These are phyloP conservation scores for Amphibolis antarctica DNA, from an alignment of 106 monocot genomes.

Conservation along the genomic window DNA sequence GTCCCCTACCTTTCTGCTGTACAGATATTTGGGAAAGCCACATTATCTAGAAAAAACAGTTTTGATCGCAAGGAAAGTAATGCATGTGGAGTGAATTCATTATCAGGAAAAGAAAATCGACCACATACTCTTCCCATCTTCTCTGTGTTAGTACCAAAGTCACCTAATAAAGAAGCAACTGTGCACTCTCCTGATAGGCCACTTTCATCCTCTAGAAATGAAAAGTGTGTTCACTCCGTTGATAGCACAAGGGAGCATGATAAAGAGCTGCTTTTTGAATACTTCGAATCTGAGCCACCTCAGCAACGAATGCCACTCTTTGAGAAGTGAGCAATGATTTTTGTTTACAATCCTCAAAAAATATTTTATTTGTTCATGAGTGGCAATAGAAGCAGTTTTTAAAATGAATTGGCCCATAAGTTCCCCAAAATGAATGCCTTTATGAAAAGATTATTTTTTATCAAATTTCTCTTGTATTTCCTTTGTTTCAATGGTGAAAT, in stretches of 20 bases:
- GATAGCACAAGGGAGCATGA: not conserved
- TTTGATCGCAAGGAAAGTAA: not conserved
- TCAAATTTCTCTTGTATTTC: too few relatives aligned
- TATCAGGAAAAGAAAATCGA: constrained; percentile 2
- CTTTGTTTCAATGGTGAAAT: too few relatives aligned
- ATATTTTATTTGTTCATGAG: too few relatives aligned
- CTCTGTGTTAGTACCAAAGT: too few relatives aligned
- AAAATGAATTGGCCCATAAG: too few relatives aligned
- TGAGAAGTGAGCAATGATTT: constrained; percentile 49
- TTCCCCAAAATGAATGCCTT: too few relatives aligned
- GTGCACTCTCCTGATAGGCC: too few relatives aligned
- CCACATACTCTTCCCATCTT: constrained; percentile 9
- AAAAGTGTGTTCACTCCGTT: constrained; percentile 2
- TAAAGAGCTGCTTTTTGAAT: constrained; percentile 75
- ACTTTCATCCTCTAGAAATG: constrained; percentile 5
- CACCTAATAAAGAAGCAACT: too few relatives aligned
- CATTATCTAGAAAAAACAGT: not conserved
- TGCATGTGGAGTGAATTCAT: not conserved
- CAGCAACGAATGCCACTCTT: constrained; percentile 41
- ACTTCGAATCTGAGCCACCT: constrained; percentile 80
- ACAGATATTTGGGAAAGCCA: constrained; percentile 46
- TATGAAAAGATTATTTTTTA: too few relatives aligned
- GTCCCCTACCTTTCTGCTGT: constrained; percentile 91
- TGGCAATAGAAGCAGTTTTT: too few relatives aligned
- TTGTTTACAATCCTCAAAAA: not conserved